A percentile compares a stretch with the other conserved stretches of the same genome.
Conservation (phyloP, 169 alveolate genomes). For the Sarcocystis neurona region DNA sequence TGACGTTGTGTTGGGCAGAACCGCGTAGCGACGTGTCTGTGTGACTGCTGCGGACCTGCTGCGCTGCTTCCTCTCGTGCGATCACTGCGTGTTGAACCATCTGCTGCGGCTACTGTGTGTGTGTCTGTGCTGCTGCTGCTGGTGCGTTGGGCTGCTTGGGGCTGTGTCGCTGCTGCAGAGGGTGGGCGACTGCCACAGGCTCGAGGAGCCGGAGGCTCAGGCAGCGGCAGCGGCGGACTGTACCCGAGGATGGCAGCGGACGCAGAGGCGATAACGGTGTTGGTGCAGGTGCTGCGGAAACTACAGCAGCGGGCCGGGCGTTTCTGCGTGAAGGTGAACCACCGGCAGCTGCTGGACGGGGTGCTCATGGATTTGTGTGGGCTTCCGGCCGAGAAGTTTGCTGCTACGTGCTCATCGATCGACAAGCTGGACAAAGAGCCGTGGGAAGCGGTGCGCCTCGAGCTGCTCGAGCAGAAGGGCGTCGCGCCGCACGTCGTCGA, state of each 20-base stretch:
- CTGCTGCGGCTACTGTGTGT: too few species aligned
- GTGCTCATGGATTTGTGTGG: constrained; percentile 85
- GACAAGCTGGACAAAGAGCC: constrained; percentile 96
- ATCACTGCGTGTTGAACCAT: too few species aligned
- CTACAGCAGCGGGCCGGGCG: constrained; percentile 80
- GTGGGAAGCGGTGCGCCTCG: constrained; percentile 91
- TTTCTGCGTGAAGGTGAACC: constrained; percentile 89
- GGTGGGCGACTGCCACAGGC: too few species aligned
- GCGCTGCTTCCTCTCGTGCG: too few species aligned
- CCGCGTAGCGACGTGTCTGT: too few species aligned
- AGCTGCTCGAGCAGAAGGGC: constrained; percentile 90
- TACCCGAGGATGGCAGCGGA: constrained; percentile 91
- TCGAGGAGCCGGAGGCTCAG: too few species aligned
- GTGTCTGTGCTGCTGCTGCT: too few species aligned
- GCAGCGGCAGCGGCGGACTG: too few species aligned
- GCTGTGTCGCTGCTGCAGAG: too few species aligned
- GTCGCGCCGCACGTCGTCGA: constrained; percentile 68
- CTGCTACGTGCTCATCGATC: constrained; percentile 91
- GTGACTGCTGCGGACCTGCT: too few species aligned
- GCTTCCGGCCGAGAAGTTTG: constrained; percentile 84
- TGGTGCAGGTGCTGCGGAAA: constrained; percentile 81
- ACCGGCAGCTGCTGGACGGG: constrained; percentile 90
- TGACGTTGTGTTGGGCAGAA: too few species aligned
- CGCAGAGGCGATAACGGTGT: constrained; percentile 92
- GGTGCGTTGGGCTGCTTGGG: too few species aligned